Base-by-base conservation (phyloP, 371 early-diverging fungal genomes). In the Rhizopus sp. region DNA sequence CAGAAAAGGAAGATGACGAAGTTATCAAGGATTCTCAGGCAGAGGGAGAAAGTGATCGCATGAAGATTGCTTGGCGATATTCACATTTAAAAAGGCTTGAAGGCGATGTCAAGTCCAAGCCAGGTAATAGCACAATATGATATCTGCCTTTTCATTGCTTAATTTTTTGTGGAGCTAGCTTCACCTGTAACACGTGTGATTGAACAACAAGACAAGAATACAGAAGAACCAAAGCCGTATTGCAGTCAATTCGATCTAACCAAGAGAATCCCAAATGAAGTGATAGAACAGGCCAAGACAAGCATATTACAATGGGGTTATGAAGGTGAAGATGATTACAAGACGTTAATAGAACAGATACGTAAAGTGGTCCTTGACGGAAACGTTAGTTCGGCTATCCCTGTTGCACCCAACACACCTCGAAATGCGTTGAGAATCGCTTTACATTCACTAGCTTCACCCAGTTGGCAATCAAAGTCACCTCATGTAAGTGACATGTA, bases 21-120 rank as follows among this genome's bases (percentile, higher is more conserved):
- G 80, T 70, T 9, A 33, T 48, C 40, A 50, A 73, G 57, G 63
- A 70, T 30, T 61, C 57, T 53, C 73, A 47, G 45, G 53, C 68
- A 31, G 69, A 71, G 38, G 67, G 61, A 4, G 78, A 79, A 9
- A 74, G 76, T 32, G 91, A 93, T 58, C 73, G 80, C 3, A 83
- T 97, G 84, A 87, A 82, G 60, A 96, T 96, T 56, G 97, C 96
- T 0, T 96, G 96, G 96, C 70, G 96, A 55, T 96, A 97, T 76
- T 85, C 94, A 57, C 82, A 85, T 53, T 61, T 91, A 63, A 89
- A 88, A 53, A 82, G 82, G 57, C 81, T 90, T 62, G 84, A 80
- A 54, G 72, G 80, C 29, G 64, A 67, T 30, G 72, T 80, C 4
- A 66, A 66, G 31, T 44, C 69, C 1, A 69, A 66, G 33, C 59